phyloP scores from a whole-genome alignment of 2,329 filamentous ascomycete genomes.

The Aspergillus pseudonomiae region DNA sequence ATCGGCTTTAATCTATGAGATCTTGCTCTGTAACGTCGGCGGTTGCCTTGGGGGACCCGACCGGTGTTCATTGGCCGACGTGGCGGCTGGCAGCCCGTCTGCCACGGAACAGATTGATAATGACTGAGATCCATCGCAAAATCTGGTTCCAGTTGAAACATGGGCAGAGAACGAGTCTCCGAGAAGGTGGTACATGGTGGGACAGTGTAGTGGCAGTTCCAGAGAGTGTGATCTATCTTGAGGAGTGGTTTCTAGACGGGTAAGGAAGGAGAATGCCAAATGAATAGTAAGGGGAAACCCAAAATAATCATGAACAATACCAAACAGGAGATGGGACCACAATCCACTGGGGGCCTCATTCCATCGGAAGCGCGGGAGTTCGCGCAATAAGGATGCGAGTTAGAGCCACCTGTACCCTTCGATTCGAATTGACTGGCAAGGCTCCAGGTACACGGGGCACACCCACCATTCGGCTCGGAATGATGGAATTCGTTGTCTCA shows the following conservation, averaged over 20 bases:
- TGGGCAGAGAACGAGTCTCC: not conserved
- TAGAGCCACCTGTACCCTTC: not conserved
- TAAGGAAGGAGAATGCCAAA: not conserved
- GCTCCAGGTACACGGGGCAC: not conserved
- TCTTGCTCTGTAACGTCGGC: constrained; percentile 2
- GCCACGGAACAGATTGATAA: constrained; percentile 5
- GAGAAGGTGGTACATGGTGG: not conserved
- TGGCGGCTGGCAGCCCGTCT: constrained; percentile 6
- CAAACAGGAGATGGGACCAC: not conserved
- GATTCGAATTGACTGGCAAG: not conserved
- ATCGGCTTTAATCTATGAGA: constrained; percentile 2
- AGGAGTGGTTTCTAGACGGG: not conserved
- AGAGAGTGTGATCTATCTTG: too few species aligned
- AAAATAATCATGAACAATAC: not conserved
- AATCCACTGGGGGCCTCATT: not conserved
- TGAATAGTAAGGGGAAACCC: not conserved
- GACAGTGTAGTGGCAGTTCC: not conserved
- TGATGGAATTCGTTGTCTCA: not conserved
- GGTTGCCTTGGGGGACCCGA: constrained; percentile 1
- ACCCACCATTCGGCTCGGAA: not conserved
- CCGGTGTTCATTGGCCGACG: constrained; percentile 4
- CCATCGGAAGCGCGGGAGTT: constrained; percentile 5
- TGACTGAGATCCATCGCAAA: constrained; percentile 1
- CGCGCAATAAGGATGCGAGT: constrained; percentile 3
- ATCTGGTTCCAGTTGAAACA: constrained; percentile 1